These are phyloP conservation scores for Fomitopsis pinicola DNA, from an alignment of 1,284 basidiomycete species.

Conservation along the genomic window DNA sequence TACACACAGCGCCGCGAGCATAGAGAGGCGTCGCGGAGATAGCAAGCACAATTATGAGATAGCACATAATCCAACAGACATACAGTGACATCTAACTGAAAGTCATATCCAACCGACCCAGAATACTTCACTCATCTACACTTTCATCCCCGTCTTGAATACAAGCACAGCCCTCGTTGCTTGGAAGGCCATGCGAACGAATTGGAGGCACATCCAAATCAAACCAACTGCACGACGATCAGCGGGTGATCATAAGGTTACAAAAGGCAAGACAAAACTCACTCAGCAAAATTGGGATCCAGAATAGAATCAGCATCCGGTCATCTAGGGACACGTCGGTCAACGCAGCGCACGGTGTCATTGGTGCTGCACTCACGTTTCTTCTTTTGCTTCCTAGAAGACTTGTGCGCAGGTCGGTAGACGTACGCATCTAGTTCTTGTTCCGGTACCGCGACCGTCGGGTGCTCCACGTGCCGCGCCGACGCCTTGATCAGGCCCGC, in stretches of 20 bases:
- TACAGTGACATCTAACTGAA: not conserved
- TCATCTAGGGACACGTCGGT: slow-evolving; percentile 55
- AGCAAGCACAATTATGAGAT: not conserved
- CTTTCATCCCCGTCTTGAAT: slow-evolving; percentile 37
- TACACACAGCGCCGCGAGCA: not conserved
- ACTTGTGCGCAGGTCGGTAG: slow-evolving; percentile 54
- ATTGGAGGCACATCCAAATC: slow-evolving; percentile 60
- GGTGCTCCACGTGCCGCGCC: slow-evolving; percentile 46
- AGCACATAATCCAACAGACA: not conserved
- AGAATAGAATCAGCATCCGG: slow-evolving; percentile 90
- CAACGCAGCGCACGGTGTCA: not conserved
- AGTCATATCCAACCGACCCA: not conserved
- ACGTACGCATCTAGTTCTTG: slow-evolving; percentile 65
- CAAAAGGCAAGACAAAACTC: slow-evolving; percentile 29
- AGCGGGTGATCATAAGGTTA: slow-evolving; percentile 4
- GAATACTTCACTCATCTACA: not conserved
- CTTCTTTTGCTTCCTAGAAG: slow-evolving; percentile 52
- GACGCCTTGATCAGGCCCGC: slow-evolving; percentile 4
- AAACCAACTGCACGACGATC: slow-evolving; percentile 49
- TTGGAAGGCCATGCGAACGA: slow-evolving; percentile 53
- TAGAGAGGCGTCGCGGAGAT: not conserved
- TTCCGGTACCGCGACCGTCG: slow-evolving; percentile 45
- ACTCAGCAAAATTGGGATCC: slow-evolving; percentile 88
- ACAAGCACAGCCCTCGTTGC: slow-evolving; percentile 48
- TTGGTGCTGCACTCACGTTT: slow-evolving; percentile 53